phyloP scores from a whole-genome alignment of 2,329 filamentous ascomycete genomes.

The Fusarium fujikuroi region DNA sequence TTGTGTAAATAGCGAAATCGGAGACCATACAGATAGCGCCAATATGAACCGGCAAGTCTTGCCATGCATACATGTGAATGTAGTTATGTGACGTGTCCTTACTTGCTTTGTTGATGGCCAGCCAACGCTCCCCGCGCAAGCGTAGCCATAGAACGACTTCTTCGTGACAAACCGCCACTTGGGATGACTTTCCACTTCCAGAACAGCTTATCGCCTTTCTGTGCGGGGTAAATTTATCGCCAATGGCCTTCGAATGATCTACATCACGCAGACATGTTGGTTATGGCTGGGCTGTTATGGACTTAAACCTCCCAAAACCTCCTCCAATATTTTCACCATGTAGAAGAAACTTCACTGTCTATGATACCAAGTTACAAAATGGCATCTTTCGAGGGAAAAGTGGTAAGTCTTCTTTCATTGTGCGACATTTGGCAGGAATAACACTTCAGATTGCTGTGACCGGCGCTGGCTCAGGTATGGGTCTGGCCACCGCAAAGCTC shows the following conservation, averaged over 20 bases:
- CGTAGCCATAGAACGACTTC: fast-evolving
- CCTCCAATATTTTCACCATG: too few relatives aligned
- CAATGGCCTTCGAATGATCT: not conserved
- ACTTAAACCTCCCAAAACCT: not conserved
- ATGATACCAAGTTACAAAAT: not conserved
- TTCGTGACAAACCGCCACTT: not conserved
- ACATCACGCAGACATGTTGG: not conserved
- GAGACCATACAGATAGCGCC: not conserved
- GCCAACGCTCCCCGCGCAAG: fast-evolving
- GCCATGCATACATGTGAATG: not conserved
- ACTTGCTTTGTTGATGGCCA: not conserved
- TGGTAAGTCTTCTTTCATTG: not conserved
- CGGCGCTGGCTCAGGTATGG: conserved; percentile 37
- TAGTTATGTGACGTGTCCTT: not conserved
- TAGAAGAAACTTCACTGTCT: too few relatives aligned
- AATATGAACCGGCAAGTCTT: not conserved
- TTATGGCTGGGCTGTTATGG: too few relatives aligned
- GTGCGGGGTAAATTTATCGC: not conserved
- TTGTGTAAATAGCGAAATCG: not conserved
- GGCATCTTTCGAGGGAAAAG: conserved; percentile 2
- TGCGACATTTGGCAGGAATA: not conserved
- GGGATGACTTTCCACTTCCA: conserved; percentile 14
- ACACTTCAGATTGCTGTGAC: conserved; percentile 28
- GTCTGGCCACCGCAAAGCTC: conserved; percentile 35
- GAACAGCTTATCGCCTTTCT: not conserved